phyloP scores from a whole-genome alignment of 148 eudicot genomes.

The Fagopyrum homotropicum region DNA sequence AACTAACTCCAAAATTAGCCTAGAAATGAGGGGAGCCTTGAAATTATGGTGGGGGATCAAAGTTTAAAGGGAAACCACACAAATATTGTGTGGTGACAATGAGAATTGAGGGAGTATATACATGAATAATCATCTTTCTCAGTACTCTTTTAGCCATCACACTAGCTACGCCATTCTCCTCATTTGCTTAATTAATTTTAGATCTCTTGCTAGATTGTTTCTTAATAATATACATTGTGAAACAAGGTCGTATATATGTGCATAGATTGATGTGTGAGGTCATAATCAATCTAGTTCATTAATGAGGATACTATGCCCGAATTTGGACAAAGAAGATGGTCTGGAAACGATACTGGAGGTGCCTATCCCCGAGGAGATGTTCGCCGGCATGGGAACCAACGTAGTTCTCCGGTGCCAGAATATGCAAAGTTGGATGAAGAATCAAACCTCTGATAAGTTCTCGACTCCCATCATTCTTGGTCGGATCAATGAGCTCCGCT shows the following conservation, averaged over 20 bases:
- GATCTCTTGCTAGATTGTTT: not conserved
- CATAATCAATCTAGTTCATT: not conserved
- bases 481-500: conserved; percentile 77
- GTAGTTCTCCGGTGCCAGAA: conserved; percentile 63
- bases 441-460: conserved; percentile 78
- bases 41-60: not conserved
- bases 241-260: not conserved
- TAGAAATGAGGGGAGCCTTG: not conserved
- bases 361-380: conserved; percentile 94
- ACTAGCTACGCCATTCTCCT: not conserved
- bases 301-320: conserved; percentile 90
- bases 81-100: not conserved
- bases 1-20: not conserved
- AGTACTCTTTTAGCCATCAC: not conserved
- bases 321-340: conserved; percentile 76
- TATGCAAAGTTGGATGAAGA: conserved; percentile 94
- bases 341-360: conserved; percentile 89
- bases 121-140: not conserved
- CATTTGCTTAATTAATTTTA: not conserved
- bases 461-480: conserved; percentile 62
- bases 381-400: conserved; percentile 59
- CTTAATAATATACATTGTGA: not conserved
- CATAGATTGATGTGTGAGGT: too few relatives aligned
- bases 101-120: not conserved
- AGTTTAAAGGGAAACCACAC: not conserved